phyloP scores from a whole-genome alignment of 495 filamentous ascomycete genomes.

The Talaromyces wortmannii region DNA sequence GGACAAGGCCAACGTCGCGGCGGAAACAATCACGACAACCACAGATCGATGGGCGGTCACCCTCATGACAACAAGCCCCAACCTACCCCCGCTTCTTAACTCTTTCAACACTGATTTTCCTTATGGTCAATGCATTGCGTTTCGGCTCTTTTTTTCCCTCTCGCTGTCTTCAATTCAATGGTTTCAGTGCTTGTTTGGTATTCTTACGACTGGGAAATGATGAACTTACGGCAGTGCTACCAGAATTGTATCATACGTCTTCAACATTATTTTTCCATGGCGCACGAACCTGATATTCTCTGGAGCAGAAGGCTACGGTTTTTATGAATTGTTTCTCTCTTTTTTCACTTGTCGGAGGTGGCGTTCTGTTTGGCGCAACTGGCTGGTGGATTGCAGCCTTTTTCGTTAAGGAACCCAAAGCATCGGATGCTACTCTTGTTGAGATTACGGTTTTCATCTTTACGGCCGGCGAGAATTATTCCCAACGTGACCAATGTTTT shows the following conservation, averaged over 20 bases:
- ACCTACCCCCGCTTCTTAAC: slow-evolving; percentile 21
- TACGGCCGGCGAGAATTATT: background rate
- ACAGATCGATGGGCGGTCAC: slow-evolving; percentile 19
- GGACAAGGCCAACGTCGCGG: slow-evolving; percentile 38
- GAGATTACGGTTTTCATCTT: background rate
- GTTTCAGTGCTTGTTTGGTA: background rate
- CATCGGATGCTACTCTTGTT: background rate
- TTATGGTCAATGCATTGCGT: background rate
- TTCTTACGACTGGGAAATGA: slow-evolving; percentile 3
- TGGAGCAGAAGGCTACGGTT: background rate
- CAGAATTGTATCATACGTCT: slow-evolving; percentile 26
- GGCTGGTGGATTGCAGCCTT: background rate
- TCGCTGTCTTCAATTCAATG: background rate
- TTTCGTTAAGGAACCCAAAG: background rate
- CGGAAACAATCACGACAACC: slow-evolving; percentile 19
- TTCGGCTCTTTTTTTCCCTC: slow-evolving; percentile 4
- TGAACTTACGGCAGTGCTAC: slow-evolving; percentile 17
- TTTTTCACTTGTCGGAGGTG: background rate
- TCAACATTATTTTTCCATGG: background rate
- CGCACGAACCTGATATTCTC: background rate
- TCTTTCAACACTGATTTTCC: background rate
- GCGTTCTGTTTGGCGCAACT: background rate
- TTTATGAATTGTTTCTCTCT: background rate
- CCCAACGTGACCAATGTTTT: too few species aligned
- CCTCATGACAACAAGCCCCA: slow-evolving; percentile 26